A percentile compares a stretch with the other conserved stretches of the same genome.
Conservation (phyloP, 2,329 filamentous ascomycete species). For the Arthrobotrys megalospora region DNA sequence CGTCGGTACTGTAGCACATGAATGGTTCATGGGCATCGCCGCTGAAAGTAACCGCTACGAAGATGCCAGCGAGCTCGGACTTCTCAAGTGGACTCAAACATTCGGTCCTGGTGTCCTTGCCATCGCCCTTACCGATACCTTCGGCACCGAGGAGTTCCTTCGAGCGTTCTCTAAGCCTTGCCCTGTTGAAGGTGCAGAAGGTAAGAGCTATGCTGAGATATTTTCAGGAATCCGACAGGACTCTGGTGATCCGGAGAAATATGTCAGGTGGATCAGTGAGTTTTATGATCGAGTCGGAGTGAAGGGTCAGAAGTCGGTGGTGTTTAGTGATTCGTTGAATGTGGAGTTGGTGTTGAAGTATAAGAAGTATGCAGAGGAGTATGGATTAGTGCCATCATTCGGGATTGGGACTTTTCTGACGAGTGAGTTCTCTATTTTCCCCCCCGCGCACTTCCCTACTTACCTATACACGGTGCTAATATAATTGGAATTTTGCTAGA, state of each 20-base stretch:
- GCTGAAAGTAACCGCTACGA: slow-evolving; percentile 90
- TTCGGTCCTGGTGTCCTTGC: slow-evolving; percentile 88
- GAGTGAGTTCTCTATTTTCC: slow-evolving; percentile 71
- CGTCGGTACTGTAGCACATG: slow-evolving; percentile 92
- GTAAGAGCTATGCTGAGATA: slow-evolving; percentile 81
- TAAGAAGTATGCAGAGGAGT: slow-evolving; percentile 83
- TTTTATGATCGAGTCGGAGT: slow-evolving; percentile 77
- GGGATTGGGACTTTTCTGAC: slow-evolving; percentile 96
- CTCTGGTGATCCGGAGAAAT: slow-evolving; percentile 86
- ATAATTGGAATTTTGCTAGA: slow-evolving; percentile 70
- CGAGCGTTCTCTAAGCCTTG: slow-evolving; percentile 82
- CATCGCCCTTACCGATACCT: slow-evolving; percentile 95
- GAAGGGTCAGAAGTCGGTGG: slow-evolving; percentile 85
- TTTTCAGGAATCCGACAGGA: slow-evolving; percentile 91
- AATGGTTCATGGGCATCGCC: slow-evolving; percentile 99
- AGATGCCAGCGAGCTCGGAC: slow-evolving; percentile 84
- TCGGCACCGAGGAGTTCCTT: slow-evolving; percentile 91
- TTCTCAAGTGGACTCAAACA: slow-evolving; percentile 90
- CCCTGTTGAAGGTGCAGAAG: slow-evolving; percentile 68
- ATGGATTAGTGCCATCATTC: slow-evolving; percentile 88
- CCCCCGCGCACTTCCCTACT: neutral
- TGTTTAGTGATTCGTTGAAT: slow-evolving; percentile 95
- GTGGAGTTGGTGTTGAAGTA: slow-evolving; percentile 93
- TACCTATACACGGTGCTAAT: neutral
- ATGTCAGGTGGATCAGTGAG: slow-evolving; percentile 81